These are phyloP conservation scores for Microcera coccophila DNA, from an alignment of 2,329 filamentous ascomycete genomes.

Conservation along the genomic window DNA sequence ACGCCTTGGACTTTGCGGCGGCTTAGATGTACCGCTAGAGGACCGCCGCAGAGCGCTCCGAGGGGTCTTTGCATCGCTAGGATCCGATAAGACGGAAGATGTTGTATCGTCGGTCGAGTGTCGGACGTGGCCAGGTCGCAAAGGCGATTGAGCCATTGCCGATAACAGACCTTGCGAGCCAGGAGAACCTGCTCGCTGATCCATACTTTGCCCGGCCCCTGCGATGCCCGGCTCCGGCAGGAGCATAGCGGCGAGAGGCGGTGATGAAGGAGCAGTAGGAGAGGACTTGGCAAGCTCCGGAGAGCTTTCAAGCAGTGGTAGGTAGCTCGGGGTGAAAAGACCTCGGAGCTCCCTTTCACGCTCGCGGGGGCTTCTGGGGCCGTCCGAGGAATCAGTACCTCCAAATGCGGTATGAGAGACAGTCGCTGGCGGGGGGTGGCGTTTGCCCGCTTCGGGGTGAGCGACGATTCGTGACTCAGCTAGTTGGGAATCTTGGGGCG, in stretches of 20 bases:
- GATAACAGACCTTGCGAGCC: slow-evolving; percentile 15
- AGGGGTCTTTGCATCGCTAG: slow-evolving; percentile 44
- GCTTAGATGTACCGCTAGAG: slow-evolving; percentile 48
- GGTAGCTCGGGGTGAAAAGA: slow-evolving; percentile 59
- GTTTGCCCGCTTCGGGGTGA: slow-evolving; percentile 28
- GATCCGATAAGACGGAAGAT: slow-evolving; percentile 51
- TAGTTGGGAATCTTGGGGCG: slow-evolving; percentile 31
- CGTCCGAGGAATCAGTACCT: slow-evolving; percentile 16
- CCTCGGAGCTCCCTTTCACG: slow-evolving; percentile 57
- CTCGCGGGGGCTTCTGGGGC: slow-evolving; percentile 46
- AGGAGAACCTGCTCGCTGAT: slow-evolving; percentile 12
- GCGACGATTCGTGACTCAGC: slow-evolving; percentile 35
- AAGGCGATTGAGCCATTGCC: slow-evolving; percentile 18
- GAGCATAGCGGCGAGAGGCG: slow-evolving; percentile 13
- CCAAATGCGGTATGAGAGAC: slow-evolving; percentile 25
- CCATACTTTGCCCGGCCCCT: slow-evolving; percentile 24
- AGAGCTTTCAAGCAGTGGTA: slow-evolving; percentile 56
- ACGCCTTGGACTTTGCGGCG: slow-evolving; percentile 52
- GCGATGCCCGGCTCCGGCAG: slow-evolving; percentile 25
- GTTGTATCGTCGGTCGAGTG: slow-evolving; percentile 45
- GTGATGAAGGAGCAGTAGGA: slow-evolving; percentile 6
- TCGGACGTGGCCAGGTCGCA: slow-evolving; percentile 36
- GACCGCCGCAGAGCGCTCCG: slow-evolving; percentile 57
- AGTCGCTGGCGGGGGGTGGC: slow-evolving; percentile 29
- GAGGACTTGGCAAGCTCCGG: slow-evolving; percentile 20